Evolutionary conservation across 2,329 filamentous ascomycete genomes (phyloP), one percentile per base, ranked within the genome.

Genomic region (Arthrobotrys megalospora): DNA sequence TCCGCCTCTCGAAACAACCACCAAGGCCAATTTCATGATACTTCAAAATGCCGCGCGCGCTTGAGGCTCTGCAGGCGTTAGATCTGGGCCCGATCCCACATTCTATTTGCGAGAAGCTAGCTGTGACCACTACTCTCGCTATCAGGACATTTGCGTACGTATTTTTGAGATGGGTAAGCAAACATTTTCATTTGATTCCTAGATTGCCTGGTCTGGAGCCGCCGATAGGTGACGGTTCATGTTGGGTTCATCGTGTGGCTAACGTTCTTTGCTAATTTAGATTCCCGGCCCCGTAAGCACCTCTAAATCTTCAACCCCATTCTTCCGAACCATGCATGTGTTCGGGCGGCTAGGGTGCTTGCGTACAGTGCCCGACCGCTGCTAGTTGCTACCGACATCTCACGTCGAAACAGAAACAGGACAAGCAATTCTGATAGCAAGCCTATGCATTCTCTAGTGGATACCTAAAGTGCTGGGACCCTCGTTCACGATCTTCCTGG

Each of bases 401-500:
- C 36, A 38, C 7, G 8, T 38, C 8, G 36, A 8, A 38, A 38
- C 36, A 38, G 8, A 21, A 21, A 36, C 6, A 2, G n/a, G 5
- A 21, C 16, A 14, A 6, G 16, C 6, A 36, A 34, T 19, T 11
- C 21, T 53, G 32, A 41, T 67, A 32, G 52, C n/a, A 45, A 45
- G n/a, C 10, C 7, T 14, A 1, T 82, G 81, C 81, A 5, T 48
- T 80, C 53, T 83, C 5, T 80, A 84, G 81, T 80, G 80, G 73
- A 81, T 85, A n/a, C 86, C 86, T 12, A 83, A 84, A 10, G 81
- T 88, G 10, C 85, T 90, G 2, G 89, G 90, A 71, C 87, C 91
- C 0, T 85, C 91, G 1, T 90, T 91, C 77, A 90, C 88, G 24
- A 84, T 93, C 72, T 93, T 93, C 81, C 82, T 91, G 0, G 87